Evolutionary conservation across 2,329 filamentous ascomycete genomes (phyloP).

Genomic region (Venturiaceae sp.): DNA sequence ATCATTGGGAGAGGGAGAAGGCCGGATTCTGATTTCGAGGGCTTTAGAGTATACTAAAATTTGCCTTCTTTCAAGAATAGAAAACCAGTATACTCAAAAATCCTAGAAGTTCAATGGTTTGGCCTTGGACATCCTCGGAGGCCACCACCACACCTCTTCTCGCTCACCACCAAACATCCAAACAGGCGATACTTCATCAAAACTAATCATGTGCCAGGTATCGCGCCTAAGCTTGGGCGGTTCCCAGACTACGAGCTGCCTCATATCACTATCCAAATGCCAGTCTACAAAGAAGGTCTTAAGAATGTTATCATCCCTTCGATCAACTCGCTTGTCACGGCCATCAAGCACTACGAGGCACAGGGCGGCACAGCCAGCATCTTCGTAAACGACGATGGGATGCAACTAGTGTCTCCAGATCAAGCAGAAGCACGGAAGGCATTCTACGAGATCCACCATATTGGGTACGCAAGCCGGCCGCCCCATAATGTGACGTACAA

Average conservation of each 20-base stretch:
- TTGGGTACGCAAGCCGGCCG: constrained; percentile 7
- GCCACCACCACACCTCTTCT: neutral
- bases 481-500: neutral
- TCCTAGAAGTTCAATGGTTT: too few species aligned
- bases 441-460: constrained; percentile 9
- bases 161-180: neutral
- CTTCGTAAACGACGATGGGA: constrained; percentile 10
- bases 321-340: neutral
- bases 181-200: neutral
- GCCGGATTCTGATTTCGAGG: too few species aligned
- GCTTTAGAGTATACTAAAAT: too few species aligned
- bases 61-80: too few species aligned
- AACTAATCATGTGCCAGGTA: constrained; percentile 22
- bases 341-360: constrained; percentile 7
- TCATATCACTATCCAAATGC: constrained; percentile 10
- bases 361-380: constrained; percentile 8
- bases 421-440: neutral
- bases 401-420: neutral
- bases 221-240: constrained; percentile 9
- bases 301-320: constrained; percentile 7
- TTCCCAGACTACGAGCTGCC: neutral
- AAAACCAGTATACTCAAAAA: too few species aligned
- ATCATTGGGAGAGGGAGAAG: too few species aligned
- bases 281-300: constrained; percentile 9
- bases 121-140: too few species aligned